Conservation (phyloP, 2,329 filamentous ascomycete genomes). For the Fusarium redolens region DNA sequence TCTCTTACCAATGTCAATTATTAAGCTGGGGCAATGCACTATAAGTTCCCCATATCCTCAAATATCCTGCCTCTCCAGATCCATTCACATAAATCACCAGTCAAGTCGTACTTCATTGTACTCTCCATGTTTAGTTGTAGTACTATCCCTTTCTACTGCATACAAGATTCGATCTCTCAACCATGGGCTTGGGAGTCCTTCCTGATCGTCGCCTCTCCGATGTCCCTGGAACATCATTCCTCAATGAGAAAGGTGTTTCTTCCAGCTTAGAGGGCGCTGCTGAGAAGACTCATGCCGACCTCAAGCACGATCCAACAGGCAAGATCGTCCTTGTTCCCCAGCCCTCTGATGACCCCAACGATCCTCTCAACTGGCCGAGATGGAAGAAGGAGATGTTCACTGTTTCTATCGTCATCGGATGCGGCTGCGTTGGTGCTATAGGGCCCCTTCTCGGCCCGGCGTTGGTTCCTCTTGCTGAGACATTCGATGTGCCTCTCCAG, state of each 20-base stretch:
- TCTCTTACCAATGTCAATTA: rapidly evolving
- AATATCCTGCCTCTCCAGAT: rapidly evolving
- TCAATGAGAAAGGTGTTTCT: not conserved
- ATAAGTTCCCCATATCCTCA: not conserved
- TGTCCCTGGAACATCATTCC: not conserved
- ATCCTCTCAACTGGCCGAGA: slow-evolving; percentile 1
- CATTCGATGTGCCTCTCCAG: not conserved
- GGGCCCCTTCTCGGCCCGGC: not conserved
- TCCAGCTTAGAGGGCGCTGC: rapidly evolving
- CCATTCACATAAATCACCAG: no score
- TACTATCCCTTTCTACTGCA: not conserved
- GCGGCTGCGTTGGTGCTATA: not conserved
- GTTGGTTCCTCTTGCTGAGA: not conserved
- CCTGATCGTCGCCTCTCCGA: not conserved
- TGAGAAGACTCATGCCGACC: rapidly evolving
- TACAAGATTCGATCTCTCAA: not conserved
- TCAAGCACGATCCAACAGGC: not conserved
- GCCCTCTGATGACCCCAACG: not conserved
- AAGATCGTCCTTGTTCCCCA: slow-evolving; percentile 7
- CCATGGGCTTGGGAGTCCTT: not conserved
- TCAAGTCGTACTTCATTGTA: rapidly evolving
- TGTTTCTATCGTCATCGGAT: not conserved
- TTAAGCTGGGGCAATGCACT: rapidly evolving
- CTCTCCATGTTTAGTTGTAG: rapidly evolving
- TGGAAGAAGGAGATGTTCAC: slow-evolving; percentile 9